Conservation (phyloP, 495 filamentous ascomycete genomes). For the Penicillium cosmopolitanum region DNA sequence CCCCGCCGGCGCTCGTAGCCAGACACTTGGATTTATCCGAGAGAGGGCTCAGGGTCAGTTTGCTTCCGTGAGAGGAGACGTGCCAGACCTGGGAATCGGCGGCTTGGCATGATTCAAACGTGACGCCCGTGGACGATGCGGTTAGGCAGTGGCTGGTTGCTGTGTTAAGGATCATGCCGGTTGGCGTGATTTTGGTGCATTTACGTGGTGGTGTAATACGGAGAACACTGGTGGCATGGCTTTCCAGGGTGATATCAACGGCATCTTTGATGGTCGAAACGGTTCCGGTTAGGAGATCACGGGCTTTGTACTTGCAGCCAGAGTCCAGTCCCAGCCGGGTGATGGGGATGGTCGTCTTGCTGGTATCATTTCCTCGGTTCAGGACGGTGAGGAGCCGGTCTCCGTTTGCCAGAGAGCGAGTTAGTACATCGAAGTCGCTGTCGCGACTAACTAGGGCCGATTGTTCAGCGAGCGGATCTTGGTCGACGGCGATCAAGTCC, state of each 20-base stretch:
- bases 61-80: conserved; percentile 19
- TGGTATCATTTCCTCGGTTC: conserved; percentile 30
- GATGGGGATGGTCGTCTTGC: conserved; percentile 21
- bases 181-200: conserved; percentile 26
- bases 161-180: conserved; percentile 40
- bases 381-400: conserved; percentile 38
- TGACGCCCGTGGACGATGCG: conserved; percentile 15
- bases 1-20: conserved; percentile 4
- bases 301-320: conserved; percentile 23
- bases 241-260: conserved; percentile 26
- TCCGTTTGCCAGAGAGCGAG: conserved; percentile 34
- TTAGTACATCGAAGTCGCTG: conserved; percentile 35
- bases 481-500: conserved; percentile 43
- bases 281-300: conserved; percentile 28
- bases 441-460: conserved; percentile 44
- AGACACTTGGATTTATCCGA: conserved; percentile 29
- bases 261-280: conserved; percentile 9
- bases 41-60: conserved; percentile 27
- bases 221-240: conserved; percentile 35
- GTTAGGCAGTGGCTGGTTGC: conserved; percentile 37
- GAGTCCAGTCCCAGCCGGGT: conserved; percentile 28
- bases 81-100: conserved; percentile 35
- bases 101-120: conserved; percentile 30
- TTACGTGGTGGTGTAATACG: conserved; percentile 24
- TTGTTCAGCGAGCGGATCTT: conserved; percentile 45